Base-by-base conservation (phyloP, 1,284 basidiomycete genomes). In the Cystobasidiaceae sp. region DNA sequence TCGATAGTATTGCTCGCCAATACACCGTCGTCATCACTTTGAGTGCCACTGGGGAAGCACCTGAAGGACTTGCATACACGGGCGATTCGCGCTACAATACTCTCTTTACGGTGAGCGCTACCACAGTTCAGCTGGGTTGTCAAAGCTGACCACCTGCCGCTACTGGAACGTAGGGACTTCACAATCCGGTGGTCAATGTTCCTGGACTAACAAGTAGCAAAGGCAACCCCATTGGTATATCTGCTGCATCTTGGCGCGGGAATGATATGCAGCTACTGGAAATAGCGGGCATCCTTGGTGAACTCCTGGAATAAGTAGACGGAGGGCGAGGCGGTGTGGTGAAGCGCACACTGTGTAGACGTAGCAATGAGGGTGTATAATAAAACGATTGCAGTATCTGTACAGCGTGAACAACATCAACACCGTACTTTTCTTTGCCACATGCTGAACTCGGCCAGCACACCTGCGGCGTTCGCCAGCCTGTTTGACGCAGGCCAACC, bases 31-130 rank as follows among this genome's bases (percentile, higher is more conserved):
- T 64, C 43, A 43, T 64, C 2, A 56, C 39, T 27, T 32, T 64
- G 32, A 64, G 61, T 54, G 61, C 61, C 4, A 49, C 61, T 21
- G 61, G 61, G 32, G 51, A 64, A 28, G 51, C 61, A 32, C 61
- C 61, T 44, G 21, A n/a, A n/a, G 52, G 61, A 6, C 41, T 48
- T 7, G 13, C 25, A 23, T 64, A 49, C 23, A 64, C 61, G 13
- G 61, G 61, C 15, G 61, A 64, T 37, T 64, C 61, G 19, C 51
- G 61, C 9, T 64, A 23, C 33, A 55, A 56, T 30, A 43, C 48
- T 15, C 45, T 64, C 25, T 64, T 33, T 8, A 64, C 61, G 4
- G 61, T 64, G 39, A 46, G 39, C 13, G 34, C 19, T 17, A 3
- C 54, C 28, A 17, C 7, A 37, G 27, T 32, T 41, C 49, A 13